Conservation (phyloP, 140 eudicot genomes). For the Anethum foeniculum region DNA sequence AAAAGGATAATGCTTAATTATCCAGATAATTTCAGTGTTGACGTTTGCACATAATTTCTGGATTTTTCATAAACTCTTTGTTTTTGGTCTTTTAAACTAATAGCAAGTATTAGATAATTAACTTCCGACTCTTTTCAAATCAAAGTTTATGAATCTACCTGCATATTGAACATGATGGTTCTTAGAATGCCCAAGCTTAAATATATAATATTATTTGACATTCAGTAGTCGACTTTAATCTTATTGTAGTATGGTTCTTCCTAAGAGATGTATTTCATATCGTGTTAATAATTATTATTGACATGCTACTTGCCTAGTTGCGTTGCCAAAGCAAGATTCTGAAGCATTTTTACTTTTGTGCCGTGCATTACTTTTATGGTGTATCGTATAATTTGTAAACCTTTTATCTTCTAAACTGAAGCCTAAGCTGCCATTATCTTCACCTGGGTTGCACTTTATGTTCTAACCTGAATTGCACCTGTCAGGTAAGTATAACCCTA, state of each 20-base stretch:
- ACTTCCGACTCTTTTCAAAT: neutral
- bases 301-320: neutral
- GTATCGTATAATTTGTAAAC: neutral
- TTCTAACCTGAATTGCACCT: neutral
- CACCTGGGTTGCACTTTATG: neutral
- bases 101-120: neutral
- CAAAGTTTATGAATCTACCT: neutral
- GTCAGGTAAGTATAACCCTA: conserved; percentile 78
- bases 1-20: neutral
- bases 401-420: neutral
- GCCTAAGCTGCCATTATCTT: neutral
- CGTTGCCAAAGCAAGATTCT: neutral
- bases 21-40: neutral
- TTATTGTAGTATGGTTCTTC: neutral
- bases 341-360: neutral
- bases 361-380: neutral
- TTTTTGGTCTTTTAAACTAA: neutral
- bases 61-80: neutral
- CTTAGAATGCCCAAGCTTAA: neutral
- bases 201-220: neutral
- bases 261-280: neutral
- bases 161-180: neutral
- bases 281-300: neutral
- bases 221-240: neutral
- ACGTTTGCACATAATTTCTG: neutral